Evolutionary conservation across 495 filamentous ascomycete genomes (phyloP), one percentile per base, ranked within the genome.

Genomic region (Hypoxylon cercidicola): DNA sequence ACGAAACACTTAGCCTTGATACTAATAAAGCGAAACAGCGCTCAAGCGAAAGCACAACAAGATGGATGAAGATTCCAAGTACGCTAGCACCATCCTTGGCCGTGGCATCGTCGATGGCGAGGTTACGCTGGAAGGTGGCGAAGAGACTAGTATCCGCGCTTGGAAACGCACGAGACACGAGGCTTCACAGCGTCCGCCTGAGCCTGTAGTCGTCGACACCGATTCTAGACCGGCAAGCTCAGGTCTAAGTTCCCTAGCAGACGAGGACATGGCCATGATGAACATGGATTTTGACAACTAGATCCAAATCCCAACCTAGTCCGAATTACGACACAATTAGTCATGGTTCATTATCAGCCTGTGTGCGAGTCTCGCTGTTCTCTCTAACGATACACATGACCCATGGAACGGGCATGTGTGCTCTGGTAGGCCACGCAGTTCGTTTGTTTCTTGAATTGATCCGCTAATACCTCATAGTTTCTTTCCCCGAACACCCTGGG

Each of bases 1-100:
- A 23, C 32, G 21, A 21, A 41, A 30, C 23, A 13, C 12, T 9
- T 37, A 12, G 8, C 11, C 13, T 4, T 37, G 34, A 30, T 37
- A 12, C 61, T 56, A 49, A 63, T 59, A 8, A 46, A 47, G 7
- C 13, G 7, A 4, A 34, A 47, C 59, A 83, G 84, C 85, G 3
- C 78, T 97, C 56, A 95, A 93, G 74, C 90, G 91, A 71, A 94
- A 93, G 59, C 89, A 94, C 73, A 91, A 85, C 74, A 93, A 93
- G 69, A 90, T 87, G 3, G 79, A 77, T 30, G 91, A 95, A 63
- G 91, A 94, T 62, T 87, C 89, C 9, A 85, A 93, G 62, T 96
- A 88, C 74, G 82, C 87, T 30, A 91, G 91, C 2, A 96, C 93
- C 4, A 81, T 92, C 0, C 75, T 97, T 10, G 93, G 93, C 2